Base-by-base conservation (phyloP, 495 filamentous ascomycete species). In the Evernia prunastri region DNA sequence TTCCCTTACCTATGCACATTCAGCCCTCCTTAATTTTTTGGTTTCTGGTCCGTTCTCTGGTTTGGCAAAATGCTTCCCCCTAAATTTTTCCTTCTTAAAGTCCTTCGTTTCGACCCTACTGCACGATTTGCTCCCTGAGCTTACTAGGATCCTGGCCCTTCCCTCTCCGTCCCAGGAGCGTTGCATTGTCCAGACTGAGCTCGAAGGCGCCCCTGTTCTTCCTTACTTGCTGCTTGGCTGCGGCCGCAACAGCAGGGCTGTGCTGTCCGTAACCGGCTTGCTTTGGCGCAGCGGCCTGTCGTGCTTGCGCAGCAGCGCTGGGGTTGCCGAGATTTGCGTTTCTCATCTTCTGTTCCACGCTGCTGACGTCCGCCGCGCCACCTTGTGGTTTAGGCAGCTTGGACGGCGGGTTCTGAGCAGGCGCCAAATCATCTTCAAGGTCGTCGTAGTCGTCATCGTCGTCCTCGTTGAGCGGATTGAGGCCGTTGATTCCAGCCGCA, bases 181-280 rank as follows among this genome's bases (percentile, higher is more conserved):
- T 96, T 6, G 95, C 87, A 63, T 91, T 90, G 64, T 96, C 89
- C 20, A 98, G 77, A 72, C 85, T 96, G 37, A 98, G 81, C 74
- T 98, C 94, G 68, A 98, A 98, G 1, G 88, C 85, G 27, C 78
- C 75, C 42, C 85, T 87, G 58, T 85, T 80, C 47, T 84, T 77
- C 23, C 80, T 82, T 15, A 90, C 89, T 68, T 89, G 86, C 69
- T 87, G 84, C 73, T 86, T 86, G n/a, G 89, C 91, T 9, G 90
- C 90, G 27, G 87, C 87, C 15, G 89, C 87, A 1, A 93, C 87
- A 12, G 81, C 79, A 15, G 91, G 81, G 58, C 85, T 87, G 70
- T 95, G 89, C 73, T 93, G 89, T 15, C 90, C 89, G 69, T 93
- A 95, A 1, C 90, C 93, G 66, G 79, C 82, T 64, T 82, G 79